Conservation (phyloP, 176 grass and related monocot species). For the Cenchrus purpureus region DNA sequence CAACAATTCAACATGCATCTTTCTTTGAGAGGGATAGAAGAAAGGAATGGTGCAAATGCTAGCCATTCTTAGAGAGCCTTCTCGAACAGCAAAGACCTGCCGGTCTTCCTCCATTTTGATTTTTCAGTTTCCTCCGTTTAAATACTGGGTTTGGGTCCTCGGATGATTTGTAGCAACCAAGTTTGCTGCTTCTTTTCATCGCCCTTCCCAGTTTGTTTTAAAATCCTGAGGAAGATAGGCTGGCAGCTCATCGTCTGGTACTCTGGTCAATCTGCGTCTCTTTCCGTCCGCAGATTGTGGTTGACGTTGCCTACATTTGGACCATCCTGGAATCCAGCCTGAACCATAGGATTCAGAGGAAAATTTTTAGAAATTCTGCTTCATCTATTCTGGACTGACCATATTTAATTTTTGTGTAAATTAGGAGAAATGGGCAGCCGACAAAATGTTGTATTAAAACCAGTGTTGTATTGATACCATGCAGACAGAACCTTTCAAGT, state of each 20-base stretch:
- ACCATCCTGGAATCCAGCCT: background rate
- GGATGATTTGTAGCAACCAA: constrained; percentile 16
- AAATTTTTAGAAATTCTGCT: too few species aligned
- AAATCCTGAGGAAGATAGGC: background rate
- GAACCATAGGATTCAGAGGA: background rate
- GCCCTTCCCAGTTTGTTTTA: constrained; percentile 39
- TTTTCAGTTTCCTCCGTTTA: constrained; percentile 11
- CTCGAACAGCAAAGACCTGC: constrained; percentile 55
- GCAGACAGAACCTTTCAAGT: too few species aligned
- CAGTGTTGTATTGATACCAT: too few species aligned
- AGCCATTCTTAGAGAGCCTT: constrained; percentile 72
- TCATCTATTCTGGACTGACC: too few species aligned
- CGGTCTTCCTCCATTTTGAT: constrained; percentile 34
- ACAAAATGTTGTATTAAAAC: too few species aligned
- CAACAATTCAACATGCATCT: background rate
- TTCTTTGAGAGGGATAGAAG: constrained; percentile 50
- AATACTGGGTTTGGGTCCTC: constrained; percentile 18
- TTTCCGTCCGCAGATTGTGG: constrained; percentile 37
- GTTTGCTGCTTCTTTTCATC: background rate
- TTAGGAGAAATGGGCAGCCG: too few species aligned
- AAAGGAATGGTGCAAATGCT: constrained; percentile 51
- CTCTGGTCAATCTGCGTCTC: constrained; percentile 35
- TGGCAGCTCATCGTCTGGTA: constrained; percentile 16
- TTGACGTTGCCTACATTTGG: constrained; percentile 39
- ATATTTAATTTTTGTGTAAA: background rate